Evolutionary conservation across 768 basidiomycete genomes (phyloP).

Genomic region (Tubosaeta brunneosetosa): DNA sequence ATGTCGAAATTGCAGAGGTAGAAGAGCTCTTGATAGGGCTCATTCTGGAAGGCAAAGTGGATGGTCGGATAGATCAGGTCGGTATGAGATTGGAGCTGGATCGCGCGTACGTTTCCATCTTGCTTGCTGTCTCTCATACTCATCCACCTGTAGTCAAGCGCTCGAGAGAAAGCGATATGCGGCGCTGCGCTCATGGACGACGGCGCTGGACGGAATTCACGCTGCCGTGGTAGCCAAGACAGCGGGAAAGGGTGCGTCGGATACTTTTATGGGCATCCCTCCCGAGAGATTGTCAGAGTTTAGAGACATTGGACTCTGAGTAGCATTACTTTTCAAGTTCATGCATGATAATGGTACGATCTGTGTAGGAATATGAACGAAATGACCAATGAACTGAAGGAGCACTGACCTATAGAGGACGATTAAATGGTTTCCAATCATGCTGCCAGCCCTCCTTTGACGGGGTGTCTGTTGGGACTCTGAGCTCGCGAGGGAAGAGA

Average conservation of each 20-base stretch:
- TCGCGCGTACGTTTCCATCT: conserved; percentile 50
- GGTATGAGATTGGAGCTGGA: conserved; percentile 90
- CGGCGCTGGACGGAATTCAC: conserved; percentile 74
- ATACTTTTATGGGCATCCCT: conserved; percentile 33
- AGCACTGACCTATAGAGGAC: conserved; percentile 36
- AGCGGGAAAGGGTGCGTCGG: conserved; percentile 31
- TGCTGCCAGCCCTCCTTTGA: conserved; percentile 71
- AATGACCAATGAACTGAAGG: neutral
- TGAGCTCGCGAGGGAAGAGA: conserved; percentile 83
- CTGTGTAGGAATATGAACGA: neutral
- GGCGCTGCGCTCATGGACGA: conserved; percentile 78
- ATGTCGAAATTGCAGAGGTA: conserved; percentile 87
- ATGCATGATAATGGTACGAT: neutral
- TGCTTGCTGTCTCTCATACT: neutral
- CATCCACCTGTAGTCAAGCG: conserved; percentile 58
- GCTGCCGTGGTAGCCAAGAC: conserved; percentile 72
- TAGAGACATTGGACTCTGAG: conserved; percentile 25
- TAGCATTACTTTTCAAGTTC: conserved; percentile 4
- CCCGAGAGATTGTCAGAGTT: conserved; percentile 31
- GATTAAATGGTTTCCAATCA: conserved; percentile 69
- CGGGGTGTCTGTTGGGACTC: conserved; percentile 82
- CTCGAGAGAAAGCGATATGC: conserved; percentile 83
- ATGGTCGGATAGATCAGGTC: conserved; percentile 96
- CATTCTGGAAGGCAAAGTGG: conserved; percentile 95
- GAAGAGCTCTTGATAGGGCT: conserved; percentile 91